Percentiles rank a stretch among this genome's conserved stretches.
These are phyloP conservation scores for Fusarium tupiense DNA, from an alignment of 2,329 filamentous ascomycete genomes.

Conservation along the genomic window DNA sequence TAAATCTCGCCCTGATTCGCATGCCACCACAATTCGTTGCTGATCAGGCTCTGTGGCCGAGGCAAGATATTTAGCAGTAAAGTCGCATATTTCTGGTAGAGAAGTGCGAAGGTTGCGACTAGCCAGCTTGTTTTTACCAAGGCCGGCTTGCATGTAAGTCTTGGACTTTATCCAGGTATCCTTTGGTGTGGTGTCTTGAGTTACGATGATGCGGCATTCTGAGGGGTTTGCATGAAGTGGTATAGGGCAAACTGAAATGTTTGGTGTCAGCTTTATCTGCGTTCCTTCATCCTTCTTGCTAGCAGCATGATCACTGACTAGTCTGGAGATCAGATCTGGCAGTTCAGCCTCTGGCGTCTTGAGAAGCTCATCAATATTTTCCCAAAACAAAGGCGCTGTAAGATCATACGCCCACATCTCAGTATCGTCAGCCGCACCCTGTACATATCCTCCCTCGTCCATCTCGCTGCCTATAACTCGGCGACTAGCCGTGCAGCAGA, in stretches of 20 bases:
- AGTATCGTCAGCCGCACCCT: slow-evolving; percentile 93
- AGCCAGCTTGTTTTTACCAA: slow-evolving; percentile 79
- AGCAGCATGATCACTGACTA: slow-evolving; percentile 51
- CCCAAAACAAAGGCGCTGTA: slow-evolving; percentile 84
- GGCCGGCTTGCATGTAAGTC: slow-evolving; percentile 65
- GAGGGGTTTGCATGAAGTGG: slow-evolving; percentile 36
- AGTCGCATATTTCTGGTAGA: slow-evolving; percentile 69
- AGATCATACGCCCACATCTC: slow-evolving; percentile 91
- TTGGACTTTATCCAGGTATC: slow-evolving; percentile 53
- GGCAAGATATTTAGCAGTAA: slow-evolving; percentile 57
- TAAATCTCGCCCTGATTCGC: slow-evolving; percentile 81
- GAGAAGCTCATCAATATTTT: slow-evolving; percentile 69
- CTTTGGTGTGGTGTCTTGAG: slow-evolving; percentile 54
- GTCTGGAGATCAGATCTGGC: slow-evolving; percentile 57
- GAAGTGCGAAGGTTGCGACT: slow-evolving; percentile 83
- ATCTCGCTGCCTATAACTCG: slow-evolving; percentile 73
- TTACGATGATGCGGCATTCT: slow-evolving; percentile 56
- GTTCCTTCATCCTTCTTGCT: slow-evolving; percentile 10
- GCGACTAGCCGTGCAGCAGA: slow-evolving; percentile 87
- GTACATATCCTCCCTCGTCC: slow-evolving; percentile 78
- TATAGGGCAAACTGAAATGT: slow-evolving; percentile 51
- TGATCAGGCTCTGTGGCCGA: background rate
- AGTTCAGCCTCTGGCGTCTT: slow-evolving; percentile 72
- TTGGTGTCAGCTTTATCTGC: slow-evolving; percentile 47
- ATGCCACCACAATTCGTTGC: slow-evolving; percentile 67